A percentile compares a stretch with the other conserved stretches of the same genome.
Evolutionary conservation across 345 rosid genomes (phyloP).

Genomic region (Populus simonii): DNA sequence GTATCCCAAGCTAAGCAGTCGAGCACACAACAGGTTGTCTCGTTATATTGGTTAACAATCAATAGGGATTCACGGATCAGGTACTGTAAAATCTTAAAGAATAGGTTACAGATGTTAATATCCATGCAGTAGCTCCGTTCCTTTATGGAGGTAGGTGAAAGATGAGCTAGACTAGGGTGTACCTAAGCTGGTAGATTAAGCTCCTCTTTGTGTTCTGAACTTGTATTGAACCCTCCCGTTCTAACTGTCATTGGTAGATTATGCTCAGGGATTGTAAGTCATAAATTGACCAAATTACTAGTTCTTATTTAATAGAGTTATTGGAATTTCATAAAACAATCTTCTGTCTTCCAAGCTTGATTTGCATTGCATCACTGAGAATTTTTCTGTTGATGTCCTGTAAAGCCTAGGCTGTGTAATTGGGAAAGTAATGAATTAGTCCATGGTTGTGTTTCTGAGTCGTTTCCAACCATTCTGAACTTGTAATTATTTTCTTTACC

Average conservation of each 20-base stretch:
- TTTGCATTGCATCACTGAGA: too few species aligned
- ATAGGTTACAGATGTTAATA: constrained; percentile 26
- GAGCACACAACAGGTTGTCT: background rate
- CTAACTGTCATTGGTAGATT: background rate
- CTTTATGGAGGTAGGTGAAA: constrained; percentile 1
- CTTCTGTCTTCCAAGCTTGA: too few species aligned
- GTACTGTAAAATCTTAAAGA: background rate
- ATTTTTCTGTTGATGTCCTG: too few species aligned
- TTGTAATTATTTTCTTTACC: too few species aligned
- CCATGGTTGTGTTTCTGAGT: background rate
- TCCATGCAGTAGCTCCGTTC: constrained; percentile 1
- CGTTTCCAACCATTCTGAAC: too few species aligned
- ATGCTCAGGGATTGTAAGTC: background rate
- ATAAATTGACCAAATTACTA: background rate
- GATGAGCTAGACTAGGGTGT: background rate
- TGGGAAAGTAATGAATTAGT: too few species aligned
- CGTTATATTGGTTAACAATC: background rate
- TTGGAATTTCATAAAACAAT: too few species aligned
- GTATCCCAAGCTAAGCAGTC: background rate
- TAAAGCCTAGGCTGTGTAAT: background rate
- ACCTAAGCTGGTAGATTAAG: constrained; percentile 3
- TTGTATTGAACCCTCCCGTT: background rate
- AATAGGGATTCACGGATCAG: constrained; percentile 8
- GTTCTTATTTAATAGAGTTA: background rate
- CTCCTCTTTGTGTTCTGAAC: background rate